Evolutionary conservation across 2,329 filamentous ascomycete genomes (phyloP), one percentile per base, ranked within the genome.

Genomic region (Sporothrix curviconia): DNA sequence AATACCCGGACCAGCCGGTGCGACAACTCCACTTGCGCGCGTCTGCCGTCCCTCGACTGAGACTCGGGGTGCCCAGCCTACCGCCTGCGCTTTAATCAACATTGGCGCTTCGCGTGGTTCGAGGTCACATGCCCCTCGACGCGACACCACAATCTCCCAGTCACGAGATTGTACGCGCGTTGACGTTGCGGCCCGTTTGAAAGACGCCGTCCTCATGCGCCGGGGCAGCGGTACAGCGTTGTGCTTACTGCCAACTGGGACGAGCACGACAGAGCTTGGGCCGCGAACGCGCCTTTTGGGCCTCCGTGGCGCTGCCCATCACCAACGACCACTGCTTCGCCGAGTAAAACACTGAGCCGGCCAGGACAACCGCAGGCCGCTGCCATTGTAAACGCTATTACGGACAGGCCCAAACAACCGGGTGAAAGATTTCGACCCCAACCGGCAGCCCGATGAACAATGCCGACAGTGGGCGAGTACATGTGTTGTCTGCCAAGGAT

Each of bases 111-210:
- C 65, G 85, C 85, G 2, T 83, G 84, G 66, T 87, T 90, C 61
- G 86, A 90, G 65, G 77, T 90, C 28, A 83, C 82, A n/a, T n/a
- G n/a, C n/a, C n/a, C 66, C 76, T 90, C 46, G 87, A 90, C 62
- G n/a, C 80, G 82, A 51, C 87, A 90, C 63, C 74, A 72, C 11
- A 61, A 63, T 24, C 62, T 72, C 46, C 67, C 74, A 1, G 72
- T 90, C 46, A 82, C 86, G 9, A 90, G 66, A 83, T 87, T 0
- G 87, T n/a, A 90, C 65, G 87, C n/a, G 86, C 15, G 82, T 85
- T 1, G 80, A 82, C 36, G 80, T 88, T 1, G 76, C 83, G 58
- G n/a, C 83, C 86, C 0, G 71, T 74, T 4, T 73, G 84, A 7
- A 76, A 80, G 34, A 79, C 82, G 60, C 70, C n/a, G n/a, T 90